Evolutionary conservation across 306 rosid genomes (phyloP).

Genomic region (Boehmeria nivea): DNA sequence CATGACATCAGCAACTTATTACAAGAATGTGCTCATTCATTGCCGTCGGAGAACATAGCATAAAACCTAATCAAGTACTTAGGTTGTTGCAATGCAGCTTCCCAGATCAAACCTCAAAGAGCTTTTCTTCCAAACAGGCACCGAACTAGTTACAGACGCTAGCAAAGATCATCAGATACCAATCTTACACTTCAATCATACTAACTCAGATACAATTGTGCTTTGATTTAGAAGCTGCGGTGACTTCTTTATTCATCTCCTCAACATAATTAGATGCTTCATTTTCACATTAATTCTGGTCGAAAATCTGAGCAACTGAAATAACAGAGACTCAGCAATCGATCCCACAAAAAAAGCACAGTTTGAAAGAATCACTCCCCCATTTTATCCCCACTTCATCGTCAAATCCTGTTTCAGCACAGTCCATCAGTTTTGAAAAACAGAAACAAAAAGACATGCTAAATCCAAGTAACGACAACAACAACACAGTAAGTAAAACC

Average conservation of each 20-base stretch:
- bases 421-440: conserved; percentile 5
- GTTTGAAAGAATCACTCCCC: conserved; percentile 23
- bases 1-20: conserved; percentile 12
- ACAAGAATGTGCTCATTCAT: conserved; percentile 15
- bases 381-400: conserved; percentile 12
- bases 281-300: too few species aligned
- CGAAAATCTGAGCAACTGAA: background rate
- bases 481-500: too few species aligned
- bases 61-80: conserved; percentile 6
- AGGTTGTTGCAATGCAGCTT: conserved; percentile 24
- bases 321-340: conserved; percentile 6
- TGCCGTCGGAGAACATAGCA: too few species aligned
- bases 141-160: conserved; percentile 9
- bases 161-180: too few species aligned
- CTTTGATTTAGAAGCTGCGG: conserved; percentile 16
- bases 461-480: conserved; percentile 17
- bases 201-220: conserved; percentile 29
- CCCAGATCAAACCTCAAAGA: conserved; percentile 11
- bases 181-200: conserved; percentile 24
- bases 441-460: conserved; percentile 1
- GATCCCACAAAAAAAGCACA: conserved; percentile 12
- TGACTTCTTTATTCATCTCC: conserved; percentile 12
- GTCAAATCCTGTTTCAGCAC: conserved; percentile 45
- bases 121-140: conserved; percentile 18
- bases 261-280: conserved; percentile 19